These are phyloP conservation scores for Penicillium fuscoglaucum DNA, from an alignment of 2,329 filamentous ascomycete species.

Conservation along the genomic window DNA sequence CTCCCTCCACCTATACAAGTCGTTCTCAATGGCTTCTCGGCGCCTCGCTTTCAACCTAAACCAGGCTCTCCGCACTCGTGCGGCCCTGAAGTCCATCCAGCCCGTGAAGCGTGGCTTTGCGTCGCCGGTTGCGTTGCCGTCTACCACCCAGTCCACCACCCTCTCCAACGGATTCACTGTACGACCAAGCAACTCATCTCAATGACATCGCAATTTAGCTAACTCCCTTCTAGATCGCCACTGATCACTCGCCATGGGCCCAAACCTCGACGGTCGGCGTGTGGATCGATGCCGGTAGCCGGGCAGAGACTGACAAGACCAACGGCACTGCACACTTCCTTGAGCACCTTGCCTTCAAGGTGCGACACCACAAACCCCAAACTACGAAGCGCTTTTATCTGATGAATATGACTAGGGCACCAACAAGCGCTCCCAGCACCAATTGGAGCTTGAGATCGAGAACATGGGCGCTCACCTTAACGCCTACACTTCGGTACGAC, in stretches of 20 bases:
- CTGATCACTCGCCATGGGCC: conserved; percentile 96
- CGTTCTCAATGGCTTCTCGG: conserved; percentile 80
- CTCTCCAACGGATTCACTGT: conserved; percentile 97
- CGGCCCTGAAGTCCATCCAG: conserved; percentile 75
- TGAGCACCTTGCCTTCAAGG: conserved; percentile 99
- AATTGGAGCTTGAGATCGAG: conserved; percentile 99
- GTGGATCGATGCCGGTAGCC: conserved; percentile 98
- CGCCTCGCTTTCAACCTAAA: conserved; percentile 94
- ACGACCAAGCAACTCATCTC: conserved; percentile 34
- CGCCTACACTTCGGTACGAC: conserved; percentile 93
- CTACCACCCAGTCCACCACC: conserved; percentile 91
- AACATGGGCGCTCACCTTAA: conserved; percentile 99
- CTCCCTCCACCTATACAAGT: conserved; percentile 35
- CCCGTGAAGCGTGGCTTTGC: conserved; percentile 84
- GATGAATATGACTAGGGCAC: conserved; percentile 63
- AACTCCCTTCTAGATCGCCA: conserved; percentile 71
- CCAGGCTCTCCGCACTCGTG: conserved; percentile 83
- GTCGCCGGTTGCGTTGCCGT: conserved; percentile 71
- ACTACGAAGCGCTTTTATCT: conserved; percentile 9
- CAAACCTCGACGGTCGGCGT: conserved; percentile 98
- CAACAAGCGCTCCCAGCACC: conserved; percentile 88
- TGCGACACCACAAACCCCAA: conserved; percentile 43
- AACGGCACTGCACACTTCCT: conserved; percentile 99
- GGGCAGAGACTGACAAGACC: conserved; percentile 96
- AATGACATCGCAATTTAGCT: conserved; percentile 30